These are phyloP conservation scores for Boletus pseudopeckii DNA, from an alignment of 768 basidiomycete genomes.

Conservation along the genomic window DNA sequence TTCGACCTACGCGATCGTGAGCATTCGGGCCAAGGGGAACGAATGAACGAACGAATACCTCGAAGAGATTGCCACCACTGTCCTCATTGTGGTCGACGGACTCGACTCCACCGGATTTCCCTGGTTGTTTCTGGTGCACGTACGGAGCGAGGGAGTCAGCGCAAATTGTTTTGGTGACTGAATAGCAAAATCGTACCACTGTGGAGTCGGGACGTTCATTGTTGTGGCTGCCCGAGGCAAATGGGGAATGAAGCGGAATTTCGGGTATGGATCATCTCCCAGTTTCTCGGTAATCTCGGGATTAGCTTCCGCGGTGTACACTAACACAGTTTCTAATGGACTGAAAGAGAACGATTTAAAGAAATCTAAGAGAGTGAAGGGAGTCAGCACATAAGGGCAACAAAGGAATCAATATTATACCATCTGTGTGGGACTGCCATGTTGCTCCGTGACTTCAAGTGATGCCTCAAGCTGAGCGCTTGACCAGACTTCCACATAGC, in stretches of 20 bases:
- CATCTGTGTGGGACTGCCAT: conserved; percentile 49
- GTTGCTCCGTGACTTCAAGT: no score
- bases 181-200: no score
- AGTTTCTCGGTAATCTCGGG: conserved; percentile 4
- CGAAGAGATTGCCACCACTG: background rate
- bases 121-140: no score
- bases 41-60: background rate
- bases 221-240: conserved; percentile 30
- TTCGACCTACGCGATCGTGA: background rate
- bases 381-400: background rate
- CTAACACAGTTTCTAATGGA: conserved; percentile 41
- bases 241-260: conserved; percentile 54
- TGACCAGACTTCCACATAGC: conserved; percentile 61
- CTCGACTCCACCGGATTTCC: no score
- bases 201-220: no score
- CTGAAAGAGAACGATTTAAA: conserved; percentile 45
- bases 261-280: conserved; percentile 27
- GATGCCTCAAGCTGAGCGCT: conserved; percentile 43
- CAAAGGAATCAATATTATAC: conserved; percentile 27
- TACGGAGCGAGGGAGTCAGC: no score
- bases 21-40: background rate
- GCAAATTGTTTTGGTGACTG: no score
- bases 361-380: conserved; percentile 39
- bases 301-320: conserved; percentile 21
- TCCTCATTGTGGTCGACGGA: background rate